Conservation (phyloP, 2,329 filamentous ascomycete genomes). For the Alternaria panax region DNA sequence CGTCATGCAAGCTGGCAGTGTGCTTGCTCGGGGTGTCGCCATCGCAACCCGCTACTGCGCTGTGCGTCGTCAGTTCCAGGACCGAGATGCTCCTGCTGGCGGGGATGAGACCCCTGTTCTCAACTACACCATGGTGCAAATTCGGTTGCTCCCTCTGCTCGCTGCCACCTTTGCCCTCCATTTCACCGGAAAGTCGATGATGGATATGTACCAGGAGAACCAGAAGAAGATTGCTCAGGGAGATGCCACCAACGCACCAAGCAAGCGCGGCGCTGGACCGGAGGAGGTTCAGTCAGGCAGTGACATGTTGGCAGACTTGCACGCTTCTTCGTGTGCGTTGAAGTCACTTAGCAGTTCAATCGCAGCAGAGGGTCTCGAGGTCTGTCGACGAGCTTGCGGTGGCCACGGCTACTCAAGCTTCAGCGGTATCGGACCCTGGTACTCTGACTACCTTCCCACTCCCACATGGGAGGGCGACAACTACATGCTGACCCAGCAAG, state of each 20-base stretch:
- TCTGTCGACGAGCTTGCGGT: slow-evolving; percentile 77
- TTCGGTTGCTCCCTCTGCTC: slow-evolving; percentile 74
- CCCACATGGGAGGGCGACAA: slow-evolving; percentile 80
- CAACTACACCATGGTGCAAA: slow-evolving; percentile 83
- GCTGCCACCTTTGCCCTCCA: slow-evolving; percentile 80
- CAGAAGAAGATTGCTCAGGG: slow-evolving; percentile 68
- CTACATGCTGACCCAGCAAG: slow-evolving; percentile 84
- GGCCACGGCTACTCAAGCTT: slow-evolving; percentile 80
- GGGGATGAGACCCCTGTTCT: slow-evolving; percentile 76
- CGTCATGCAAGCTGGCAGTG: slow-evolving; percentile 74
- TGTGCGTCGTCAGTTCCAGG: slow-evolving; percentile 79
- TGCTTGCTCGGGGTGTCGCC: slow-evolving; percentile 77
- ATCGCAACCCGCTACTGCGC: slow-evolving; percentile 79
- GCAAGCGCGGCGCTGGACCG: slow-evolving; percentile 66
- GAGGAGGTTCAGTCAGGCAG: slow-evolving; percentile 72
- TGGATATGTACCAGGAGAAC: slow-evolving; percentile 74
- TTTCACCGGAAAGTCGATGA: slow-evolving; percentile 80
- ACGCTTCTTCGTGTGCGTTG: slow-evolving; percentile 77
- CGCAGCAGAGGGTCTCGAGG: slow-evolving; percentile 76
- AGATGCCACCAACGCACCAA: slow-evolving; percentile 46
- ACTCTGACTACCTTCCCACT: slow-evolving; percentile 77
- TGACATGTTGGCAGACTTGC: slow-evolving; percentile 74
- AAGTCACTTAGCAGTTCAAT: slow-evolving; percentile 76
- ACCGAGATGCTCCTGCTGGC: slow-evolving; percentile 68
- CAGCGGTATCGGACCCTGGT: slow-evolving; percentile 77